A percentile compares a stretch with the other conserved stretches of the same genome.
Conservation (phyloP, 495 filamentous ascomycete species). For the Neohortaea acidophila region DNA sequence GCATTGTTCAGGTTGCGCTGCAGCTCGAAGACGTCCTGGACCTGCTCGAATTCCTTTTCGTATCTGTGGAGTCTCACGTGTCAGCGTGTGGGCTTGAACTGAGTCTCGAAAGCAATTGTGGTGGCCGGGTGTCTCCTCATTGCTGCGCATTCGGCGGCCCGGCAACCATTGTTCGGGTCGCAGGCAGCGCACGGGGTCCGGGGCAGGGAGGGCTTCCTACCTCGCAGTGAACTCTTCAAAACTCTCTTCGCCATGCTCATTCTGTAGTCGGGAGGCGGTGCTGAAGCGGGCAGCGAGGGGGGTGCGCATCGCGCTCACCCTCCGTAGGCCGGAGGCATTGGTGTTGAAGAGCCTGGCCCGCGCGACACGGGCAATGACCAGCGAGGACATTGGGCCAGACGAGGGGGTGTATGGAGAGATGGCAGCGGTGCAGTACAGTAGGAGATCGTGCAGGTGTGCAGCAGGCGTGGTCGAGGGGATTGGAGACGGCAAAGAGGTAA, state of each 20-base stretch:
- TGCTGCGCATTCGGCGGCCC: too few relatives aligned
- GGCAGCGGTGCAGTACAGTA: too few relatives aligned
- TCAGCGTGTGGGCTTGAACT: too few relatives aligned
- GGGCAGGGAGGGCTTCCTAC: slow-evolving; percentile 41
- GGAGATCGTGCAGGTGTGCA: too few relatives aligned
- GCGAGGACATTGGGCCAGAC: slow-evolving; percentile 11
- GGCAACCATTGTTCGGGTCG: too few relatives aligned
- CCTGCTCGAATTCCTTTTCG: slow-evolving; percentile 95
- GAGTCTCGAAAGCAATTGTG: background rate
- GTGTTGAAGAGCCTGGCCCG: slow-evolving; percentile 10
- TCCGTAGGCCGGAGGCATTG: background rate
- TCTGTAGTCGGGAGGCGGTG: slow-evolving; percentile 17
- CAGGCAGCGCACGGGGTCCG: too few relatives aligned
- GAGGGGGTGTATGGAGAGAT: background rate
- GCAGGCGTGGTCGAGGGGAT: too few relatives aligned
- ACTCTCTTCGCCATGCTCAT: slow-evolving; percentile 67
- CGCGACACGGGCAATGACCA: slow-evolving; percentile 15
- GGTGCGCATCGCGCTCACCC: background rate
- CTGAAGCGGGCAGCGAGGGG: slow-evolving; percentile 4
- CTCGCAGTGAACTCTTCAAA: slow-evolving; percentile 98
- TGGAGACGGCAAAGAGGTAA: too few relatives aligned
- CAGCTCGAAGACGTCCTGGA: slow-evolving; percentile 98
- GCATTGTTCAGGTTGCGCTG: slow-evolving; percentile 99
- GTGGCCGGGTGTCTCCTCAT: too few relatives aligned
- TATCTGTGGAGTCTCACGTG: slow-evolving; percentile 60